Conservation (phyloP, 164 flowering plant genomes). For the Hamamelis virginiana region DNA sequence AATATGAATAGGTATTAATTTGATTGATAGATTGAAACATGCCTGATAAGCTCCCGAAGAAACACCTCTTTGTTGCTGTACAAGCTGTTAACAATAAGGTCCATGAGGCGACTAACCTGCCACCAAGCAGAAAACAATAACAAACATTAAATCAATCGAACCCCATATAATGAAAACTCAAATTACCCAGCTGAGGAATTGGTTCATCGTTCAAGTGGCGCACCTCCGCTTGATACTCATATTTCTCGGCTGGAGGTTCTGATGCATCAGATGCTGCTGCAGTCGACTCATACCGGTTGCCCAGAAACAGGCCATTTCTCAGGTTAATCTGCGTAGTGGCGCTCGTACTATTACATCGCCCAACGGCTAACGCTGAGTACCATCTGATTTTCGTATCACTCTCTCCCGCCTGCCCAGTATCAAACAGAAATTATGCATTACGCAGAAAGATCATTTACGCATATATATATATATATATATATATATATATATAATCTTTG, state of each 20-base stretch:
- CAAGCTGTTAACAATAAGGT: constrained; percentile 90
- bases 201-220: neutral
- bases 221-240: constrained; percentile 98
- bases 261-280: constrained; percentile 69
- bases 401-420: constrained; percentile 39
- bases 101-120: constrained; percentile 98
- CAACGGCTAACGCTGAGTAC: constrained; percentile 46
- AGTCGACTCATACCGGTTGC: constrained; percentile 71
- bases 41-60: constrained; percentile 90
- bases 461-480: too few species aligned
- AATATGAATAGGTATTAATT: neutral
- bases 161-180: neutral
- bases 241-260: constrained; percentile 63
- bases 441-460: too few species aligned
- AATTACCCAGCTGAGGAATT: too few species aligned
- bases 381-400: constrained; percentile 39
- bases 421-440: too few species aligned
- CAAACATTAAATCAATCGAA: neutral
- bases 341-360: constrained; percentile 7
- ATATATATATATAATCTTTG: too few species aligned
- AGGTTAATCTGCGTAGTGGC: constrained; percentile 22
- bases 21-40: constrained; percentile 3
- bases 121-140: constrained; percentile 3
- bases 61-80: constrained; percentile 96
- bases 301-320: constrained; percentile 27